Evolutionary conservation across 768 basidiomycete species (phyloP), one percentile per base, ranked within the genome.

Genomic region (Pholiota molesta): DNA sequence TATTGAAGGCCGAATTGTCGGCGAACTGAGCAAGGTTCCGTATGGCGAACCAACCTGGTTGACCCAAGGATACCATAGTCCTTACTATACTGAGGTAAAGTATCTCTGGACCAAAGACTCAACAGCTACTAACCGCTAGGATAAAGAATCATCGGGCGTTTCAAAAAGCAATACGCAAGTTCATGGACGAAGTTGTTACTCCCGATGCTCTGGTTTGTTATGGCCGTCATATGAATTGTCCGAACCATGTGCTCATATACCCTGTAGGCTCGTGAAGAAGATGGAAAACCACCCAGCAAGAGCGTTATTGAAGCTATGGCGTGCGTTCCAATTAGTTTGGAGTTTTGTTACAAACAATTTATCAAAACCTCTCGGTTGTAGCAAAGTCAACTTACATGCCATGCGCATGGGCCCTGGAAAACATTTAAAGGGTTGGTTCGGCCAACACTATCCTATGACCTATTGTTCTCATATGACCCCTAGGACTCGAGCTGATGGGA

Each of bases 391-490:
- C 68, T 59, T 98, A 19, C 91, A 94, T 71, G 92, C 93, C 14
- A 97, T 97, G 95, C 87, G 93, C 19, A 81, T 96, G 77, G 97
- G 97, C 16, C 96, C 96, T 23, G 95, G 94, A 28, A 92, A 92
- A 73, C 95, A 97, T 68, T 80, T 98, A 23, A 83, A 91, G 67
- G 77, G 79, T 69, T 47, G 10, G 58, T 54, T n/a, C 16, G 44
- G 28, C 10, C 26, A 14, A 19, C 51, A 23, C 8, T 21, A 28
- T 21, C 10, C 9, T 35, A 45, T 53, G 23, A 28, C 16, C 16
- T 11, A 10, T 53, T 37, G 33, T 39, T 35, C 17, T 57, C 31
- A n/a, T 42, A 14, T 16, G 17, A 11, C 23, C 42, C 9, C 21
- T 44, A 72, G 94, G 94, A 7, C 80, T 86, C 21, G 84, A 80